These are phyloP conservation scores for Fusarium xyrophilum DNA, from an alignment of 2,329 filamentous ascomycete species.

Conservation along the genomic window DNA sequence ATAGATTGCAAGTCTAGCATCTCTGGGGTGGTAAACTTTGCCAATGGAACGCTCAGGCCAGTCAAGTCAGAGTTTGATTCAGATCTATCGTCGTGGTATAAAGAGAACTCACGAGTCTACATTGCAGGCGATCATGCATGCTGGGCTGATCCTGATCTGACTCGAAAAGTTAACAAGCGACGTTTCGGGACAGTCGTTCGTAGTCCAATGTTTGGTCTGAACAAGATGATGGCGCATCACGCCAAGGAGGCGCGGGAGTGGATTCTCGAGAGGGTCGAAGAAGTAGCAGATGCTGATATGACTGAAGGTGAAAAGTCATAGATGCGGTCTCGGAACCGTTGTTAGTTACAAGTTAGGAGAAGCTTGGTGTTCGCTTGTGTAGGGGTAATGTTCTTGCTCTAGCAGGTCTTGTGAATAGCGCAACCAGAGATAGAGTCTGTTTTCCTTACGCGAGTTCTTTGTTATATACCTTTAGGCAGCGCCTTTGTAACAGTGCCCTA, in stretches of 20 bases:
- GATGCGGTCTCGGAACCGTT: neutral
- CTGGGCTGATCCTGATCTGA: conserved; percentile 71
- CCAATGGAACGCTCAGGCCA: conserved; percentile 76
- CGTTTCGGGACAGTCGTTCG: conserved; percentile 66
- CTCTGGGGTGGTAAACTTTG: conserved; percentile 79
- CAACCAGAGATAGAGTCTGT: neutral
- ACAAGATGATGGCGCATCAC: conserved; percentile 64
- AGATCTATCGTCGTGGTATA: conserved; percentile 82
- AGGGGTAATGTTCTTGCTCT: neutral
- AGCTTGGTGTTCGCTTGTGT: neutral
- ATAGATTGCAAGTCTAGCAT: conserved; percentile 71
- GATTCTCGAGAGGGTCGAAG: conserved; percentile 53
- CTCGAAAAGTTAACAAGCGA: conserved; percentile 64
- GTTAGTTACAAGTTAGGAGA: neutral
- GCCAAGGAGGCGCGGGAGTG: conserved; percentile 59
- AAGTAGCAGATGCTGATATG: conserved; percentile 50
- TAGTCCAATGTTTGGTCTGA: conserved; percentile 57
- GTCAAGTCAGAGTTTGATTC: conserved; percentile 80
- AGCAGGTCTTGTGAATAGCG: neutral
- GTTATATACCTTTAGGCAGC: conserved; percentile 8
- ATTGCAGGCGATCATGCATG: conserved; percentile 77
- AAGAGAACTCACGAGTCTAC: conserved; percentile 78
- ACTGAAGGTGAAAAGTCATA: conserved; percentile 57
- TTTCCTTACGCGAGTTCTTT: conserved; percentile 3
- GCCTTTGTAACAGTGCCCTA: neutral